These are phyloP conservation scores for Blastosporella zonata DNA, from an alignment of 1,284 basidiomycete genomes.

Conservation along the genomic window DNA sequence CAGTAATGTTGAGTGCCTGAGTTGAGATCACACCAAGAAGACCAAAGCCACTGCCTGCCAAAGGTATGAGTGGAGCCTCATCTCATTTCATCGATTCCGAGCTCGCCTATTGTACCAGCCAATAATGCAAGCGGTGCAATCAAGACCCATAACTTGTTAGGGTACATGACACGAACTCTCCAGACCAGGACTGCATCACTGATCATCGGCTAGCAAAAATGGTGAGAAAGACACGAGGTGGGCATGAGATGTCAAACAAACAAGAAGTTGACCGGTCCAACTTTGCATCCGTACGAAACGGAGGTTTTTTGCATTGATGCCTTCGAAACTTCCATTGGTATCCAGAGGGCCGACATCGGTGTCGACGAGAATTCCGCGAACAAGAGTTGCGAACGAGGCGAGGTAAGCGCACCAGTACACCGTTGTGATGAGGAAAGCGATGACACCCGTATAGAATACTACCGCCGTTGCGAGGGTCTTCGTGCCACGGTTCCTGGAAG, in stretches of 20 bases:
- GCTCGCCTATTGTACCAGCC: conserved; percentile 13
- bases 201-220: conserved; percentile 12
- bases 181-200: conserved; percentile 14
- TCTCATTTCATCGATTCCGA: neutral
- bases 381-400: conserved; percentile 14
- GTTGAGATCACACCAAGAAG: conserved; percentile 11
- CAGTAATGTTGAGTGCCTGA: neutral
- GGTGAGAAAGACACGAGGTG: neutral
- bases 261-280: conserved; percentile 16
- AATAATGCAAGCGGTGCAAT: conserved; percentile 8
- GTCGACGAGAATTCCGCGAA: conserved; percentile 16
- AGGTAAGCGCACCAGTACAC: conserved; percentile 18
- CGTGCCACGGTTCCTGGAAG: conserved; percentile 11
- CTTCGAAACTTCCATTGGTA: conserved; percentile 12
- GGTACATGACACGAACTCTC: conserved; percentile 11
- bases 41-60: conserved; percentile 10
- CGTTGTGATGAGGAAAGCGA: conserved; percentile 14
- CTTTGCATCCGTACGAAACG: conserved; percentile 14
- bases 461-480: conserved; percentile 6
- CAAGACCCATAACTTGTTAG: conserved; percentile 3
- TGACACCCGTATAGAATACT: conserved; percentile 10
- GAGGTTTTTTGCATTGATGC: conserved; percentile 13
- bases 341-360: conserved; percentile 16
- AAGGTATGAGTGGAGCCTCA: neutral
- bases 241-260: neutral